Evolutionary conservation across 257 asterid species (phyloP).

Genomic region (Forsythia viridissima): DNA sequence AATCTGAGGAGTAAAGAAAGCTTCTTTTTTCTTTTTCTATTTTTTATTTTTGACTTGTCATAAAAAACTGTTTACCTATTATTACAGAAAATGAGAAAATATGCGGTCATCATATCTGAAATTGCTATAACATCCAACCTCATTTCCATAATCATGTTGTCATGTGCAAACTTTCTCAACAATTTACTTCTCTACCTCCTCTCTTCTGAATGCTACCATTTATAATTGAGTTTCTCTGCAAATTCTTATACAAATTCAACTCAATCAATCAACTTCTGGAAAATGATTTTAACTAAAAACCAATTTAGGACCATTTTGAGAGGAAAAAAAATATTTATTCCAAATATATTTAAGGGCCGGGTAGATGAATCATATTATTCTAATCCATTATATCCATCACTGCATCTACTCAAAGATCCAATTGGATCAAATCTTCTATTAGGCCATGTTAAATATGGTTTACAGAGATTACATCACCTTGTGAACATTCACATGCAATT

Average conservation of each 20-base stretch:
- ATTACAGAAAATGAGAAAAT: background rate
- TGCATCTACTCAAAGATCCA: no score
- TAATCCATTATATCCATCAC: background rate
- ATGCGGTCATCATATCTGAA: slow-evolving; percentile 7
- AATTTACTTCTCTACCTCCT: background rate
- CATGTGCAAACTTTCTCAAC: slow-evolving; percentile 9
- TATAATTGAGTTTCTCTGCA: slow-evolving; percentile 10
- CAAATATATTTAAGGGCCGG: background rate
- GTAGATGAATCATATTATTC: background rate
- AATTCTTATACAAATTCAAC: slow-evolving; percentile 15
- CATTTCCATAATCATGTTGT: slow-evolving; percentile 13
- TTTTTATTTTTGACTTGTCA: background rate
- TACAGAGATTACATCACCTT: background rate
- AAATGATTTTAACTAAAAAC: background rate
- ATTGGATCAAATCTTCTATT: no score
- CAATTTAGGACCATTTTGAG: background rate
- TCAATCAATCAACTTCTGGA: slow-evolving; percentile 4
- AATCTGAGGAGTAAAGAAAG: background rate
- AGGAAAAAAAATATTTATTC: background rate
- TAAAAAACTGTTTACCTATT: background rate
- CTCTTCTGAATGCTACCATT: background rate
- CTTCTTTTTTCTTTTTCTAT: background rate
- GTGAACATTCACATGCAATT: background rate
- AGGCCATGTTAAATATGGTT: background rate
- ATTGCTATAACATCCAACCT: background rate